These are phyloP conservation scores for Podila epigama DNA, from an alignment of 192 early-diverging fungal species.

Conservation along the genomic window DNA sequence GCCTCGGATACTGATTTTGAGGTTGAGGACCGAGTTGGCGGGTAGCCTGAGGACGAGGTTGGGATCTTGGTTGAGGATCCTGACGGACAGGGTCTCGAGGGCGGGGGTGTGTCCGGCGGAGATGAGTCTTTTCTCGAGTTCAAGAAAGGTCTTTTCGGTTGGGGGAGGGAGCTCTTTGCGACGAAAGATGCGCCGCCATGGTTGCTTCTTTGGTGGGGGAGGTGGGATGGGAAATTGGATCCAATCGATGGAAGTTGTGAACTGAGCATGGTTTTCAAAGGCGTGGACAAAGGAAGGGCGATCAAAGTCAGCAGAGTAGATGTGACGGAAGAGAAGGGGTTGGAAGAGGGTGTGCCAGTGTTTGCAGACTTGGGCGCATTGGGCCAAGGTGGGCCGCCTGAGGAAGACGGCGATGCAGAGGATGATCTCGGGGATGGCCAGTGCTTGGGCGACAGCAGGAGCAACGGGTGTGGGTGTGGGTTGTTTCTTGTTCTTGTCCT, in stretches of 20 bases:
- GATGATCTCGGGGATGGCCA: constrained; percentile 30
- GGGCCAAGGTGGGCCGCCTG: constrained; percentile 12
- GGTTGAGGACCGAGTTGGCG: constrained; percentile 14
- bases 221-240: constrained; percentile 15
- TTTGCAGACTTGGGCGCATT: constrained; percentile 19
- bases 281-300: constrained; percentile 10
- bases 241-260: constrained; percentile 36
- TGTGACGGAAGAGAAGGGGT: constrained; percentile 24
- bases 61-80: constrained; percentile 32
- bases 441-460: constrained; percentile 2
- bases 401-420: constrained; percentile 20
- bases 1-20: constrained; percentile 28
- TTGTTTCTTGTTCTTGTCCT: background rate
- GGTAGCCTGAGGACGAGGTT: constrained; percentile 15
- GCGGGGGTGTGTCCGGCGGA: constrained; percentile 6
- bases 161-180: background rate
- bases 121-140: constrained; percentile 18
- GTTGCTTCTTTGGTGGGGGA: constrained; percentile 11
- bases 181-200: constrained; percentile 25
- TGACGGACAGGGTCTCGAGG: constrained; percentile 15
- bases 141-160: constrained; percentile 13
- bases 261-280: constrained; percentile 18
- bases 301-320: constrained; percentile 25
- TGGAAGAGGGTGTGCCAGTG: constrained; percentile 36
- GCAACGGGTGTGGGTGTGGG: background rate